These are phyloP conservation scores for Dothiorella sarmentorum DNA, from an alignment of 2,329 filamentous ascomycete genomes.

Conservation along the genomic window DNA sequence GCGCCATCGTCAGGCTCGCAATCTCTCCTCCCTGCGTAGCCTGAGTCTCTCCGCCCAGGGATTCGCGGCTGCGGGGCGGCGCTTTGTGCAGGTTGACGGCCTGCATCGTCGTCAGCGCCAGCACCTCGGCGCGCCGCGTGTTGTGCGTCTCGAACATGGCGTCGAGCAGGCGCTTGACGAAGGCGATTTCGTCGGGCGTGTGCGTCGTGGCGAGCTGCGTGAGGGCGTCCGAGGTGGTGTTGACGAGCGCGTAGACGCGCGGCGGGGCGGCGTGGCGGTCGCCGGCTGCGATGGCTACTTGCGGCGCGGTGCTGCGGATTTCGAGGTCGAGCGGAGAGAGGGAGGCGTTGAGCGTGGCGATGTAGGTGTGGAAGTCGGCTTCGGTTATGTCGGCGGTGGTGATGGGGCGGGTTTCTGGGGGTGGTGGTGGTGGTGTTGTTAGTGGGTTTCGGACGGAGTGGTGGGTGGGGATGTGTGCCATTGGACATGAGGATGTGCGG, in stretches of 20 bases:
- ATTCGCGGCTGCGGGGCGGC: constrained; percentile 31
- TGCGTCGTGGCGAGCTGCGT: constrained; percentile 85
- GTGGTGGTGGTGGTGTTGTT: background rate
- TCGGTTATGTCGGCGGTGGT: constrained; percentile 63
- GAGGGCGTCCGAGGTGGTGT: constrained; percentile 77
- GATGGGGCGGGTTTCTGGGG: constrained; percentile 35
- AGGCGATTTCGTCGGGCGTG: constrained; percentile 79
- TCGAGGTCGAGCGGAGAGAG: constrained; percentile 83
- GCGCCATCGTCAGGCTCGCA: constrained; percentile 63
- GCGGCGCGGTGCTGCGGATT: constrained; percentile 71
- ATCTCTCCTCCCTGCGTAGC: constrained; percentile 28
- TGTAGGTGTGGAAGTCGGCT: constrained; percentile 64
- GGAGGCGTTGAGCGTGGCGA: constrained; percentile 66
- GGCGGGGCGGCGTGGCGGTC: constrained; percentile 33
- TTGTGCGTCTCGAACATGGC: constrained; percentile 91
- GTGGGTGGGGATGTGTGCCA: background rate
- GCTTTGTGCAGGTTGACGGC: constrained; percentile 65
- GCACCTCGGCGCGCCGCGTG: constrained; percentile 71
- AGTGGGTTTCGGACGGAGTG: background rate
- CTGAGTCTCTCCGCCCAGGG: constrained; percentile 35
- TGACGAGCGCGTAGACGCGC: constrained; percentile 75
- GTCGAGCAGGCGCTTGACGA: constrained; percentile 82
- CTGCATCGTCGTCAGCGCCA: constrained; percentile 77
- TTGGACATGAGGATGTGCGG: background rate
- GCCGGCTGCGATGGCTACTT: too few relatives aligned